These are phyloP conservation scores for Saururus chinensis DNA, from an alignment of 164 flowering plant genomes.

Conservation along the genomic window DNA sequence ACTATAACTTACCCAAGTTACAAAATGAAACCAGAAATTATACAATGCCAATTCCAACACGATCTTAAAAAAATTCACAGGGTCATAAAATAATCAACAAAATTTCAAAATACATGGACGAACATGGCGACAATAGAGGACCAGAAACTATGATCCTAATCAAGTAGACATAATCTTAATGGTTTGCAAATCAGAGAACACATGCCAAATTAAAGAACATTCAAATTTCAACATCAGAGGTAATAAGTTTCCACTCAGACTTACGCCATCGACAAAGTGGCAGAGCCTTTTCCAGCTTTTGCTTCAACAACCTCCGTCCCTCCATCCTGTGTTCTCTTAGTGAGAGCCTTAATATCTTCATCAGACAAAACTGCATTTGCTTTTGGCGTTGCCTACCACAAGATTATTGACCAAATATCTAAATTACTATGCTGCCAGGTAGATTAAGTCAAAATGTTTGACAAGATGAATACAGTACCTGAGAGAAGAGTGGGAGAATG, in stretches of 20 bases:
- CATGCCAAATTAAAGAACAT: too few species aligned
- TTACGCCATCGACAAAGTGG: slow-evolving; percentile 99
- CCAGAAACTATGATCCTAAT: too few species aligned
- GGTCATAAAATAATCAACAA: too few species aligned
- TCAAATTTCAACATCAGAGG: too few species aligned
- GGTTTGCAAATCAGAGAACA: too few species aligned
- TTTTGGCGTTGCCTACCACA: slow-evolving; percentile 64
- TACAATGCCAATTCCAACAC: too few species aligned
- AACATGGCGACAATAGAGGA: too few species aligned
- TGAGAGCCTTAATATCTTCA: slow-evolving; percentile 62
- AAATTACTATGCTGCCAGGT: background rate
- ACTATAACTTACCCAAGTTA: too few species aligned
- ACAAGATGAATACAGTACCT: slow-evolving; percentile 25
- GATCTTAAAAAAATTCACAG: too few species aligned
- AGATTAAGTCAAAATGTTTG: background rate
- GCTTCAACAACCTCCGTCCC: slow-evolving; percentile 99
- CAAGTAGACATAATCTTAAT: too few species aligned
- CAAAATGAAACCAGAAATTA: too few species aligned
- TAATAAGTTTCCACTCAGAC: slow-evolving; percentile 13
- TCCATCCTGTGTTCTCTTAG: slow-evolving; percentile 93
- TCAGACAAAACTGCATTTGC: slow-evolving; percentile 50
- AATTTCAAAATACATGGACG: too few species aligned
- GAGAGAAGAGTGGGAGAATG: slow-evolving; percentile 91
- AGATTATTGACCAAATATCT: background rate
- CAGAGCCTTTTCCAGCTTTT: slow-evolving; percentile 99